phyloP scores from a whole-genome alignment of 164 flowering plant genomes.

The Magnolia officinalis region DNA sequence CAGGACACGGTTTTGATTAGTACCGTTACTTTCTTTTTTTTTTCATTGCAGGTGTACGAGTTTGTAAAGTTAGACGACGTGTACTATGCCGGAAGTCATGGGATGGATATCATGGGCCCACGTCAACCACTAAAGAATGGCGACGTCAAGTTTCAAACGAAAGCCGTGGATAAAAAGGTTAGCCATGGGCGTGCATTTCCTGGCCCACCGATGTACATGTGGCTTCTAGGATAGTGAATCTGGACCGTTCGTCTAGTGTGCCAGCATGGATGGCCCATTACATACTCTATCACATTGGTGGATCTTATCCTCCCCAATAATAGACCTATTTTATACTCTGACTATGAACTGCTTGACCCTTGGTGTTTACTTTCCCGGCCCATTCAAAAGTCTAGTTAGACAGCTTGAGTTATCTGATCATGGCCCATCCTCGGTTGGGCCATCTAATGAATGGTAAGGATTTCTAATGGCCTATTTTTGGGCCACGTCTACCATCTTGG shows the following conservation, averaged over 20 bases:
- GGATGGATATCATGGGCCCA: conserved; percentile 16
- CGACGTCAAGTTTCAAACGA: conserved; percentile 1
- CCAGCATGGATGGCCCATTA: no score
- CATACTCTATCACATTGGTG: no score
- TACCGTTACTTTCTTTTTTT: neutral
- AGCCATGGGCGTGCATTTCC: neutral
- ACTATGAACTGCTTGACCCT: no score
- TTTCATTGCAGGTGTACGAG: conserved; percentile 3
- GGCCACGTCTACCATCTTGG: no score
- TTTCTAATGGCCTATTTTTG: no score
- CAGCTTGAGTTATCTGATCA: no score
- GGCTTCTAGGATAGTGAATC: neutral
- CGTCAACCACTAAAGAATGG: neutral
- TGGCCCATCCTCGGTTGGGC: no score
- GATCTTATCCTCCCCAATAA: no score
- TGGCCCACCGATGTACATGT: neutral
- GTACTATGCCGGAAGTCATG: conserved; percentile 18
- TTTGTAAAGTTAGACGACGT: conserved; percentile 13
- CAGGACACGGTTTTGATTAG: neutral
- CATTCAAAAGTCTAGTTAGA: no score
- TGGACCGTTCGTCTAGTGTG: neutral
- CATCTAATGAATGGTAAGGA: no score
- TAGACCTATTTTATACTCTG: no score
- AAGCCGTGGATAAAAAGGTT: conserved; percentile 6
- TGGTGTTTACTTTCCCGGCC: no score